phyloP scores from a whole-genome alignment of 441 rosid genomes.

The California macrophylla region DNA sequence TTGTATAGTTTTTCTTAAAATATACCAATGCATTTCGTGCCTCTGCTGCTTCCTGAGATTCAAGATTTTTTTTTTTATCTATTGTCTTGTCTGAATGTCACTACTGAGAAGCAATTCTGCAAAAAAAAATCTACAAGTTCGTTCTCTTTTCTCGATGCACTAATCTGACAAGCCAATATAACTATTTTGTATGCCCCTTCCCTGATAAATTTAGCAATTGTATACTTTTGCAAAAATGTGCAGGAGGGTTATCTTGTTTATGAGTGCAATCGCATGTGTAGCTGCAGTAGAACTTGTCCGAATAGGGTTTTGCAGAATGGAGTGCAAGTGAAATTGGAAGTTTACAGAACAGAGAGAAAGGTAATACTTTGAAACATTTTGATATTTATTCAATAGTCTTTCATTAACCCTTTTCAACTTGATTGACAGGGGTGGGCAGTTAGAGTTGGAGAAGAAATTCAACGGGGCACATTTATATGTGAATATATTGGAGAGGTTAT shows the following conservation, averaged over 20 bases:
- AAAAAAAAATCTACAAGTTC: too few species aligned
- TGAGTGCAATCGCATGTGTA: constrained; percentile 80
- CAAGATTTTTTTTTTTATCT: background rate
- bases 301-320: constrained; percentile 96
- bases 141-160: background rate
- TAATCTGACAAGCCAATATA: constrained; percentile 3
- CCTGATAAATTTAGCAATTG: constrained; percentile 12
- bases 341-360: constrained; percentile 71
- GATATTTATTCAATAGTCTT: constrained; percentile 10
- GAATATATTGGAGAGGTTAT: constrained; percentile 81
- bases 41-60: constrained; percentile 8
- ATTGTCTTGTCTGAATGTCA: background rate
- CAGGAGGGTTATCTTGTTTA: constrained; percentile 99
- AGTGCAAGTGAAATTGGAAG: constrained; percentile 58
- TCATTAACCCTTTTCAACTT: constrained; percentile 9
- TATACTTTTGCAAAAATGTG: constrained; percentile 20
- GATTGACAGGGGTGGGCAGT: constrained; percentile 85
- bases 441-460: constrained; percentile 76
- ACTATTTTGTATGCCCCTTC: background rate
- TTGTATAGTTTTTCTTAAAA: background rate
- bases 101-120: background rate
- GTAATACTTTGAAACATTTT: constrained; percentile 30
- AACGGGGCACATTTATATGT: constrained; percentile 75
- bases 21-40: background rate
- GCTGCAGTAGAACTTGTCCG: constrained; percentile 65